phyloP scores from a whole-genome alignment of 805 yeast genomes.

The Saccharomycopsis javanensis region DNA sequence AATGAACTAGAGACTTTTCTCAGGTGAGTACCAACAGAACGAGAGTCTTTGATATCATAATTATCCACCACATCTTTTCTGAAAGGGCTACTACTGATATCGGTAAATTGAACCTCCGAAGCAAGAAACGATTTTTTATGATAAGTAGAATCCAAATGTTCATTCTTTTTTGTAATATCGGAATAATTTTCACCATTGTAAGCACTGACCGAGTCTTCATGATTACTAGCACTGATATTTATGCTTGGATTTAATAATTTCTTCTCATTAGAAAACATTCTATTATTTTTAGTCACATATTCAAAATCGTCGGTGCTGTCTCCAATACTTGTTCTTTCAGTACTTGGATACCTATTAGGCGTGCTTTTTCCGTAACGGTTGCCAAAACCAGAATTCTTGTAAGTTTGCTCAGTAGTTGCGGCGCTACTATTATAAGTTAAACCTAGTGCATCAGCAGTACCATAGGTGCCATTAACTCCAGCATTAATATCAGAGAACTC shows the following conservation, averaged over 20 bases:
- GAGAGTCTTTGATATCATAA: neutral
- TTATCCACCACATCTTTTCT: neutral
- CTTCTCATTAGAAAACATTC: neutral
- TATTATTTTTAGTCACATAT: conserved; percentile 6
- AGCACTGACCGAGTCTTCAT: neutral
- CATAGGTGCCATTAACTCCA: neutral
- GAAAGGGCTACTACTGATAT: conserved; percentile 13
- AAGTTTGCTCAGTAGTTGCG: neutral
- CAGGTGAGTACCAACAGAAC: neutral
- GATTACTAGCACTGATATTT: neutral
- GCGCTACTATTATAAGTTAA: neutral
- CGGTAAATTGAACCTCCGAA: conserved; percentile 10
- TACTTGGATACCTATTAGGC: neutral
- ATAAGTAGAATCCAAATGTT: neutral
- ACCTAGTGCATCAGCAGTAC: neutral
- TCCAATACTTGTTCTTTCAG: conserved; percentile 1
- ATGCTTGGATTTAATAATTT: neutral
- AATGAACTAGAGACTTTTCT: conserved; percentile 3
- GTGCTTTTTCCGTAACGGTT: neutral
- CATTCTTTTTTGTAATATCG: neutral
- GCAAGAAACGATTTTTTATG: neutral
- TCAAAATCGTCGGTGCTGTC: conserved; percentile 16
- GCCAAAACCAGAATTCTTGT: neutral
- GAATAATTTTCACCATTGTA: neutral
- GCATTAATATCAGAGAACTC: neutral